Percentiles rank a stretch among this genome's conserved stretches.
phyloP scores from a whole-genome alignment of 345 rosid genomes.

The Clausena lansium region DNA sequence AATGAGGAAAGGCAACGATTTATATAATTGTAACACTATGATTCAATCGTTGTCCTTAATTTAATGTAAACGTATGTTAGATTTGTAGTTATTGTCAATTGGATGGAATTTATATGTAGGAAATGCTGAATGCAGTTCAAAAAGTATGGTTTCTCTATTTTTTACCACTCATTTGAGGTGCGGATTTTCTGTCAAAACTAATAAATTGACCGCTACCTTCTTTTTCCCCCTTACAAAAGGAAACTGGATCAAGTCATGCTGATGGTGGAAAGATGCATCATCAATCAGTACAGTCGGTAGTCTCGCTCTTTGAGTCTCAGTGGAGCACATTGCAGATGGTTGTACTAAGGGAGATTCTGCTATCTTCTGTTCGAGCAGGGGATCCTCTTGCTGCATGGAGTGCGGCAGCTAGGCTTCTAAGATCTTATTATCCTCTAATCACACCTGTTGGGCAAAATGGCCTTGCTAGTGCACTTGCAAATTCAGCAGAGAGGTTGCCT shows the following conservation, averaged over 20 bases:
- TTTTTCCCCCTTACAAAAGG: conserved; percentile 38
- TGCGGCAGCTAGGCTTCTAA: conserved; percentile 92
- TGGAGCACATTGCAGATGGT: conserved; percentile 99
- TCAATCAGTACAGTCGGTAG: conserved; percentile 76
- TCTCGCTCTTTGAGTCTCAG: conserved; percentile 88
- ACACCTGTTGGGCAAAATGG: conserved; percentile 99
- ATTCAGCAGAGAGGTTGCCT: conserved; percentile 90
- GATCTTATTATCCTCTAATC: conserved; percentile 93
- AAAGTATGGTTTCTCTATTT: not conserved
- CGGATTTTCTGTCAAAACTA: not conserved
- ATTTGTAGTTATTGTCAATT: not conserved
- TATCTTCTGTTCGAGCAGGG: conserved; percentile 96
- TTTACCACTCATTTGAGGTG: not conserved
- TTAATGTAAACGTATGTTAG: conserved; percentile 2
- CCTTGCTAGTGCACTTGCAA: conserved; percentile 84
- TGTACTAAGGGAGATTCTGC: conserved; percentile 92
- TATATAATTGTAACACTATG: not conserved
- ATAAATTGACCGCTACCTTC: not conserved
- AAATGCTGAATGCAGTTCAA: not conserved
- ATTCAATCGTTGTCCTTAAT: not conserved
- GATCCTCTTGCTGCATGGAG: conserved; percentile 99
- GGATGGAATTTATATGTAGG: not conserved
- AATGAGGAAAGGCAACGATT: not conserved
- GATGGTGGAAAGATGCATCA: conserved; percentile 78
- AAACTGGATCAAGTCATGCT: conserved; percentile 51